phyloP scores from a whole-genome alignment of 495 filamentous ascomycete genomes.

The Tuber magnatum region DNA sequence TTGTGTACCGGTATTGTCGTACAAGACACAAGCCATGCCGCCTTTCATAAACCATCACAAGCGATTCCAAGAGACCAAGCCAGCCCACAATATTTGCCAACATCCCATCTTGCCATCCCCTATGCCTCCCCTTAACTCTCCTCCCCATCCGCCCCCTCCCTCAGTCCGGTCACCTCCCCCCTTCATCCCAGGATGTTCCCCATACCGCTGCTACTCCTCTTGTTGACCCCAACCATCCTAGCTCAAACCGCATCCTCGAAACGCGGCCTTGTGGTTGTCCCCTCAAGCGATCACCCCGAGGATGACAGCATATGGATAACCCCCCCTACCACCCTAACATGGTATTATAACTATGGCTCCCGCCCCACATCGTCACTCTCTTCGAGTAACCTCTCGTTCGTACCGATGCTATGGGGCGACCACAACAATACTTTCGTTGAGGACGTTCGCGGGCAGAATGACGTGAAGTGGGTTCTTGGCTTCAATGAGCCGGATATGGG shows the following conservation, averaged over 20 bases:
- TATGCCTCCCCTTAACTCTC: not conserved
- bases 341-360: constrained; percentile 72
- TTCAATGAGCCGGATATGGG: constrained; percentile 70
- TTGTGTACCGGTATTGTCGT: not conserved
- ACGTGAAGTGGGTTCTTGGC: constrained; percentile 57
- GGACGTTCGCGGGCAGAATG: constrained; percentile 44
- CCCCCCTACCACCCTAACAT: constrained; percentile 54
- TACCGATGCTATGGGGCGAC: constrained; percentile 73
- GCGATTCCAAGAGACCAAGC: not conserved
- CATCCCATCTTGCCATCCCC: not conserved
- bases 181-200: constrained; percentile 28
- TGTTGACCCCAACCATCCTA: constrained; percentile 30
- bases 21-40: not conserved
- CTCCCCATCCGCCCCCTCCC: not conserved
- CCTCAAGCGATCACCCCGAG: constrained; percentile 45
- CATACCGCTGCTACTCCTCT: constrained; percentile 24
- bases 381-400: constrained; percentile 56
- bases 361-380: constrained; percentile 49
- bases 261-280: constrained; percentile 62
- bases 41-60: not conserved
- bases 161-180: not conserved
- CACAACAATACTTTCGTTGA: constrained; percentile 46
- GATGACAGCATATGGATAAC: constrained; percentile 58
- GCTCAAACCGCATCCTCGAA: constrained; percentile 52
- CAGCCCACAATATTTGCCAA: not conserved